These are phyloP conservation scores for Syncephalastrum racemosum DNA, from an alignment of 371 early-diverging fungal genomes.

Conservation along the genomic window DNA sequence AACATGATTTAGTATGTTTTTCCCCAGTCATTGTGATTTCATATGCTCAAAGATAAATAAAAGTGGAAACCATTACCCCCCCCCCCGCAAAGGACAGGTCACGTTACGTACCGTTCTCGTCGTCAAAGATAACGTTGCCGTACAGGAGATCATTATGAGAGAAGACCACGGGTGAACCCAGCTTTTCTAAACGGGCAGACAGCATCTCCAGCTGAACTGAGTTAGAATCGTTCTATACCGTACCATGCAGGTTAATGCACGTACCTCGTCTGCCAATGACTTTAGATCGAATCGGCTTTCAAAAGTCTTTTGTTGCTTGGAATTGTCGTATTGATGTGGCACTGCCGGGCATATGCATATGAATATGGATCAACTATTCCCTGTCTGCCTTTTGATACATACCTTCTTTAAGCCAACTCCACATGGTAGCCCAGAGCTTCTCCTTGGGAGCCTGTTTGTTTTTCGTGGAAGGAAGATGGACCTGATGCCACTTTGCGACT, in stretches of 20 bases:
- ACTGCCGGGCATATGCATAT: constrained; percentile 49
- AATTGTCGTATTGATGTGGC: constrained; percentile 63
- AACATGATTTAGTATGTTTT: no score
- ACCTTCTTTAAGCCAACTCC: constrained; percentile 81
- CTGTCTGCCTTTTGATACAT: constrained; percentile 6
- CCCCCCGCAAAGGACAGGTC: not conserved
- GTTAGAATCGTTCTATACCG: not conserved
- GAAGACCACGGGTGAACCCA: constrained; percentile 84
- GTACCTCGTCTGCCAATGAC: constrained; percentile 51
- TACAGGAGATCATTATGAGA: constrained; percentile 91
- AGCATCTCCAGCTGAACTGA: constrained; percentile 46
- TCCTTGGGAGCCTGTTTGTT: constrained; percentile 33
- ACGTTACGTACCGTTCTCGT: constrained; percentile 49
- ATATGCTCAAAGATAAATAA: not conserved
- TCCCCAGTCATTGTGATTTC: no score
- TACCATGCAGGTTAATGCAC: not conserved
- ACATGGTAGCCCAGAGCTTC: constrained; percentile 74
- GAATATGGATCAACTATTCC: no score
- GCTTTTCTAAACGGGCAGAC: constrained; percentile 50
- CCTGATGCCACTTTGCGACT: constrained; percentile 83
- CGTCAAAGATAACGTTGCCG: constrained; percentile 84
- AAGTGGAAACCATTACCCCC: constrained; percentile 1
- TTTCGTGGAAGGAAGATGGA: constrained; percentile 30
- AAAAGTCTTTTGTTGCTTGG: constrained; percentile 62
- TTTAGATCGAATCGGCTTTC: constrained; percentile 56